Percentiles rank a stretch among this genome's conserved stretches.
Conservation (phyloP, 371 early-diverging fungal species). For the Lichtheimia corymbifera region DNA sequence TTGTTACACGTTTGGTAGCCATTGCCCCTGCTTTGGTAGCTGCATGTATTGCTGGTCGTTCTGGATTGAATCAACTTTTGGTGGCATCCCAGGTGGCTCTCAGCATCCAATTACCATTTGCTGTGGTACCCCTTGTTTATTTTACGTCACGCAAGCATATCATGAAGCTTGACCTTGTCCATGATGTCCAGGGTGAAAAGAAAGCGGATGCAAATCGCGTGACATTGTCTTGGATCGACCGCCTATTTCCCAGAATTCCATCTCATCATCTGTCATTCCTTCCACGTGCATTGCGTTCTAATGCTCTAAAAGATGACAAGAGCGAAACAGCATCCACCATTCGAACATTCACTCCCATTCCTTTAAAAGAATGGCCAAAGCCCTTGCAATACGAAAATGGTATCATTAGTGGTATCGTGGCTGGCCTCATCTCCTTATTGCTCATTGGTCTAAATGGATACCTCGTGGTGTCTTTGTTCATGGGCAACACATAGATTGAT, state of each 20-base stretch:
- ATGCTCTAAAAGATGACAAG: not conserved
- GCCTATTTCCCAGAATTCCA: conserved; percentile 7
- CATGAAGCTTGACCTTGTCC: conserved; percentile 51
- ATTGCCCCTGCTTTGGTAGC: conserved; percentile 78
- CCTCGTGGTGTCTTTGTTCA: conserved; percentile 37
- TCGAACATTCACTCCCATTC: not conserved
- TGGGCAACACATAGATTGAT: not conserved
- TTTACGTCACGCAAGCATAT: conserved; percentile 61
- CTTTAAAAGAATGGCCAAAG: conserved; percentile 19
- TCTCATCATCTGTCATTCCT: not conserved
- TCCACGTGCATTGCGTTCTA: not conserved
- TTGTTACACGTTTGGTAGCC: conserved; percentile 70
- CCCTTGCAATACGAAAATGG: conserved; percentile 37
- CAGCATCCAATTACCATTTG: conserved; percentile 79
- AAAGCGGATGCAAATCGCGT: conserved; percentile 6
- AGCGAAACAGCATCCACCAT: conserved; percentile 6
- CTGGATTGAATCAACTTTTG: conserved; percentile 66
- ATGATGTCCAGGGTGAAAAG: conserved; percentile 10
- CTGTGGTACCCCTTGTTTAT: conserved; percentile 74
- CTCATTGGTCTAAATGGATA: conserved; percentile 62
- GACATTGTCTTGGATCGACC: conserved; percentile 14
- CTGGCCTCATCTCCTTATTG: conserved; percentile 46
- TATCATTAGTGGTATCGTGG: conserved; percentile 37
- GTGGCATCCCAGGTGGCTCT: conserved; percentile 80
- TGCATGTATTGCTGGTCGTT: conserved; percentile 64